A percentile compares a stretch with the other conserved stretches of the same genome.
These are phyloP conservation scores for Pyrus bretschneideri DNA, from an alignment of 306 rosid species.

Conservation along the genomic window DNA sequence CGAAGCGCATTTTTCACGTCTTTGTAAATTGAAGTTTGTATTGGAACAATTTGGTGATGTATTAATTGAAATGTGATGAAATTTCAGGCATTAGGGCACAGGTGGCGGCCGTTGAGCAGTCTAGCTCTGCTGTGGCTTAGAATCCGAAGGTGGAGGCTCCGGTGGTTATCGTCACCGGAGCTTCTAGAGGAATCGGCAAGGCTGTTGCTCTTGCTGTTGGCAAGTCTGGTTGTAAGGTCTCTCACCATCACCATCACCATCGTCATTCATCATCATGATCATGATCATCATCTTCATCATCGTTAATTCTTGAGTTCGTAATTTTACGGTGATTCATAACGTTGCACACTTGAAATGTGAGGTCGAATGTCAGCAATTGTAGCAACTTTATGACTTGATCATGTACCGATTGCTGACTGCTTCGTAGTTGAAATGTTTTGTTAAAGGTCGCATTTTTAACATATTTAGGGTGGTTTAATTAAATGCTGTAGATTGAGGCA, in stretches of 20 bases:
- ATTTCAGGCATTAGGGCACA: conserved; percentile 66
- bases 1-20: not conserved
- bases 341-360: too few relatives aligned
- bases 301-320: too few relatives aligned
- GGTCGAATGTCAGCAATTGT: not conserved
- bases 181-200: conserved; percentile 89
- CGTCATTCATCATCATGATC: not conserved
- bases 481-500: conserved; percentile 56
- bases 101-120: conserved; percentile 58
- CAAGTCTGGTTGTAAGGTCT: conserved; percentile 96
- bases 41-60: not conserved
- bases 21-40: not conserved
- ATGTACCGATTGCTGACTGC: not conserved
- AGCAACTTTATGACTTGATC: not conserved
- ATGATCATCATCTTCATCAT: not conserved
- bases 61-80: not conserved
- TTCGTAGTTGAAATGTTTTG: not conserved
- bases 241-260: conserved; percentile 4
- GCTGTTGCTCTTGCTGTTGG: conserved; percentile 80
- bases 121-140: conserved; percentile 22
- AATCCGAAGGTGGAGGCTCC: conserved; percentile 64
- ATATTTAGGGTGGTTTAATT: not conserved
- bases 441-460: not conserved
- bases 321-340: too few relatives aligned
- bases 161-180: conserved; percentile 89